Percentiles rank a stretch among this genome's conserved stretches.
These are phyloP conservation scores for Daphne laureola DNA, from an alignment of 441 rosid genomes.

Conservation along the genomic window DNA sequence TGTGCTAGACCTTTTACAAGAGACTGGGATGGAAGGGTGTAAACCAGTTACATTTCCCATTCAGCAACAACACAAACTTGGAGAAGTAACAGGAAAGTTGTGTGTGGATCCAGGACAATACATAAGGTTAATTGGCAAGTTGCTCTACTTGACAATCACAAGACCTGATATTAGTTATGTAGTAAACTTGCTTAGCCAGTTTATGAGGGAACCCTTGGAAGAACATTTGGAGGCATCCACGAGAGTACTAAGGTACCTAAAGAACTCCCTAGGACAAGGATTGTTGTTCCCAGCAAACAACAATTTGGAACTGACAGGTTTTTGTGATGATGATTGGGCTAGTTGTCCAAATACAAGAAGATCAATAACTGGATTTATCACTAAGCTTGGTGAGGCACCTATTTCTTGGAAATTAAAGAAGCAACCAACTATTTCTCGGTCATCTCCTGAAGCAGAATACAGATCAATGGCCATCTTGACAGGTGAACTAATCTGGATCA, in stretches of 20 bases:
- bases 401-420: no score
- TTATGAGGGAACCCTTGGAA: not conserved
- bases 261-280: no score
- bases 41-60: not conserved
- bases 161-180: not conserved
- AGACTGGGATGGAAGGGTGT: not conserved
- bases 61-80: not conserved
- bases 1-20: not conserved
- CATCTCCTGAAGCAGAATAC: no score
- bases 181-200: not conserved
- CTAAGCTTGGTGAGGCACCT: no score
- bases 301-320: no score
- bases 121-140: not conserved
- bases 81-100: not conserved
- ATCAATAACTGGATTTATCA: no score
- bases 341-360: no score
- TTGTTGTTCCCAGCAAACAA: no score
- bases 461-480: no score
- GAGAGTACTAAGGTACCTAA: not conserved
- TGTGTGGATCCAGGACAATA: not conserved
- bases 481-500: no score
- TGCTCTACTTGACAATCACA: not conserved
- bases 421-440: no score
- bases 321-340: no score
- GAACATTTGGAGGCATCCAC: not conserved